Base-by-base conservation (phyloP, 331 rosid genomes). In the Quercus tomentella region DNA sequence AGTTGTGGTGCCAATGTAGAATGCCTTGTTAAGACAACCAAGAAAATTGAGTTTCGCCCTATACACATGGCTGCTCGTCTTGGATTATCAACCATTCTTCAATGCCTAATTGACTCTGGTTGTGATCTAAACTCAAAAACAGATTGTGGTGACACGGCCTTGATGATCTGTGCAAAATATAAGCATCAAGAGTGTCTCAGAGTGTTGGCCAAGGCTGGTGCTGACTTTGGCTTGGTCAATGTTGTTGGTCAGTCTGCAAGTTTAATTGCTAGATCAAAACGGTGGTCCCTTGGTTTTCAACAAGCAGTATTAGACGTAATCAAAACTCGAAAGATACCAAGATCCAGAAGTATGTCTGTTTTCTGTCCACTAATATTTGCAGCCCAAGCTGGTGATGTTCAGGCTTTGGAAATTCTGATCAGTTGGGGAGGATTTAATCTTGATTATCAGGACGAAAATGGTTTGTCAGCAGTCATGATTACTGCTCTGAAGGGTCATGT, bases 11-110 rank as follows among this genome's bases (percentile, higher is more conserved):
- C 89, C 55, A 76, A 88, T 81, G 88, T 83, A 8, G 97, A 92
- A 73, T 78, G 80, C 31, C 86, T 90, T 9, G 88, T 95, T 54
- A 82, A 88, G 84, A 83, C 93, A 71, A 82, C 89, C 21, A 84
- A 84, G 79, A 85, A 71, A 67, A 81, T 86, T 21, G 84, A 81
- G 76, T 91, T 88, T 75, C 88, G 85, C 77, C 93, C 97, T 4
- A 74, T 95, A 71, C 98, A 95, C 84, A 84, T 95, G 94, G 98
- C 97, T 41, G 87, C 93, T n/a, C 94, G 96, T 62, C 89, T 91
- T 5, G 97, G 97, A 55, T 83, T 84, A 26, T 76, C 97, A 15
- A 18, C 72, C 28, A 82, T 92, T 65, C 65, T 91, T 85, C 90
- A 89, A 81, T 82, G 87, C 83, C 91, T 95, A 22, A 37, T 90